Base-by-base conservation (phyloP, 148 eudicot species). In the Tetragonia tetragonoides region DNA sequence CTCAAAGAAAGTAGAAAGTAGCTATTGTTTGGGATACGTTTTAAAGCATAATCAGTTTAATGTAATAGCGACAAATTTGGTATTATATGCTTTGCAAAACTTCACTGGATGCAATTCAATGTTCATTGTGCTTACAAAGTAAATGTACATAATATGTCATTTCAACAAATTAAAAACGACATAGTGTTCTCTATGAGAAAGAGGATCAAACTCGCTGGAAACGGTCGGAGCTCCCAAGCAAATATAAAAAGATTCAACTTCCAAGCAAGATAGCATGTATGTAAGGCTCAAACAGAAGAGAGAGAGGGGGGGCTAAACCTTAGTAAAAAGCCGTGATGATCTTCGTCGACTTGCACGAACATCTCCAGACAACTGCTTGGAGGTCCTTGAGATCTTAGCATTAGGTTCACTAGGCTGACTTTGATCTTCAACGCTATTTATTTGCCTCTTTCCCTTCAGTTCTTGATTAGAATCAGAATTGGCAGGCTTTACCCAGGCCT, bases 301-400 rank as follows among this genome's bases (percentile, higher is more conserved):
- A 56, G 60, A 11, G 76, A 20, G 74, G 42, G 53, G 16, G 46
- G 6, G 68, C 47, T 18, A 72, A 70, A 85, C 87, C 88, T 79
- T 85, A 68, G 82, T 17, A 70, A 77, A 72, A 21, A 85, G 78
- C 66, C 87, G 85, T 74, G 79, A 73, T 28, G 84, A 78, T 64
- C 81, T 82, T 78, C 78, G 74, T 65, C 81, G 88, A 72, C 86
- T 85, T 44, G 80, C 80, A 77, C 66, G 77, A 44, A 44, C 80
- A 76, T 82, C 74, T 66, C 79, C 79, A 68, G 62, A 21, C 70
- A 79, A 79, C 47, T 51, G 83, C 66, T 68, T 79, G 49, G 85
- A 72, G 65, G 83, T 82, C 70, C 87, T 80, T 72, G 74, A 60
- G 78, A 64, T 56, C 77, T 66, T 83, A 6, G 70, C 79, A 72